These are phyloP conservation scores for Ophiostoma ulmi DNA, from an alignment of 2,329 filamentous ascomycete genomes.

Conservation along the genomic window DNA sequence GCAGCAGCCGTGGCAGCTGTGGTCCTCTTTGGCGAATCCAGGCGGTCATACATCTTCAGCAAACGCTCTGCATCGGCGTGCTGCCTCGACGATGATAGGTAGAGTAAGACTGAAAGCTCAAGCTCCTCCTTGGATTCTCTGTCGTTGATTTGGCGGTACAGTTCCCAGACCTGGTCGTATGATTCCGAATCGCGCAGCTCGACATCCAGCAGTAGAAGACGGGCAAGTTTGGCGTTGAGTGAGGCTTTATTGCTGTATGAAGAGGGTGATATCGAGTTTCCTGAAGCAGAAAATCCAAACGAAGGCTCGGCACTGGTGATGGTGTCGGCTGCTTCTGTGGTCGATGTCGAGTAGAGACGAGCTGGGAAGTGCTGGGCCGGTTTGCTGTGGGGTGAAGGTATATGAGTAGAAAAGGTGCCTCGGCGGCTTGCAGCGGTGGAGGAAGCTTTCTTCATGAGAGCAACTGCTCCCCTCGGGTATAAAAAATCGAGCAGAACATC, in stretches of 20 bases:
- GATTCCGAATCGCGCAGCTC: slow-evolving; percentile 20
- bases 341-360: neutral
- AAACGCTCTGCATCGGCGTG: slow-evolving; percentile 43
- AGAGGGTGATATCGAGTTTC: neutral
- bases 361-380: neutral
- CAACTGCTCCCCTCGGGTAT: slow-evolving; percentile 45
- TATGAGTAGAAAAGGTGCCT: neutral
- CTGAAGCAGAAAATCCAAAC: neutral
- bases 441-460: neutral
- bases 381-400: neutral
- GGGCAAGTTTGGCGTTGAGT: neutral
- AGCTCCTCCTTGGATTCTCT: slow-evolving; percentile 32
- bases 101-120: slow-evolving; percentile 38
- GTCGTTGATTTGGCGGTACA: slow-evolving; percentile 27
- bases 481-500: slow-evolving; percentile 52
- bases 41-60: slow-evolving; percentile 41
- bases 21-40: slow-evolving; percentile 39
- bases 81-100: slow-evolving; percentile 42
- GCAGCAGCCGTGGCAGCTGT: slow-evolving; percentile 39
- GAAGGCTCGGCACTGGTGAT: neutral
- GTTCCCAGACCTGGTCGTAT: slow-evolving; percentile 19
- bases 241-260: neutral
- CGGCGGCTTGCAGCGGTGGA: neutral
- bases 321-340: neutral
- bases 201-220: neutral